Base-by-base conservation (phyloP, 2,329 filamentous ascomycete species). In the Pseudofabraea citricarpa region DNA sequence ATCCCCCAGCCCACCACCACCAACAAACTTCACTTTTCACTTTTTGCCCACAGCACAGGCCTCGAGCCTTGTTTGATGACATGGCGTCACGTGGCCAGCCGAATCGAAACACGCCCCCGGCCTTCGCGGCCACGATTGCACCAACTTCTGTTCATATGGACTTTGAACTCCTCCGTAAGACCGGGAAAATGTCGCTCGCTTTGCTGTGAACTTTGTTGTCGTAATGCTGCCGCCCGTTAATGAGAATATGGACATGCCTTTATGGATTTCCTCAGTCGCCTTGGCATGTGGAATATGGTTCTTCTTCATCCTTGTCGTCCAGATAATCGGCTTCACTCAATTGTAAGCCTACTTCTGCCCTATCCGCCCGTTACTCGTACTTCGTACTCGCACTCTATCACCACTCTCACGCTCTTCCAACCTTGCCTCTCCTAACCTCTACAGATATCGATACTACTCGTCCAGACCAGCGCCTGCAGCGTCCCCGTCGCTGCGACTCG, bases 391-490 rank as follows among this genome's bases (percentile, higher is more conserved):
- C n/a, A n/a, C n/a, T n/a, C n/a, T n/a, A n/a, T n/a, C n/a, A n/a
- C n/a, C n/a, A n/a, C n/a, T n/a, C n/a, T n/a, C n/a, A n/a, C n/a
- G n/a, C n/a, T n/a, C n/a, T n/a, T n/a, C n/a, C n/a, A n/a, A n/a
- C n/a, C n/a, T n/a, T n/a, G n/a, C n/a, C 40, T 46, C 31, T 50
- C 36, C 33, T 44, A 16, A 42, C 39, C 9, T 6, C 22, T 26
- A 8, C 53, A 77, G 80, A 49, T 76, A 77, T 54, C 71, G 70
- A 32, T 62, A 72, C 54, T 79, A 77, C 60, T 77, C 76, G 0
- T 64, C 62, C 2, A 68, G 65, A 3, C 73, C 73, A 2, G 58
- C 61, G n/a, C 63, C 69, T 5, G 68, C 77, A 5, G 60, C 75
- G 13, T 79, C 79, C 3, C 66, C 78, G 2, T 63, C 63, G 1